Evolutionary conservation across 257 asterid species (phyloP), one percentile per base, ranked within the genome.

Genomic region (Solanum lycopersicoides): DNA sequence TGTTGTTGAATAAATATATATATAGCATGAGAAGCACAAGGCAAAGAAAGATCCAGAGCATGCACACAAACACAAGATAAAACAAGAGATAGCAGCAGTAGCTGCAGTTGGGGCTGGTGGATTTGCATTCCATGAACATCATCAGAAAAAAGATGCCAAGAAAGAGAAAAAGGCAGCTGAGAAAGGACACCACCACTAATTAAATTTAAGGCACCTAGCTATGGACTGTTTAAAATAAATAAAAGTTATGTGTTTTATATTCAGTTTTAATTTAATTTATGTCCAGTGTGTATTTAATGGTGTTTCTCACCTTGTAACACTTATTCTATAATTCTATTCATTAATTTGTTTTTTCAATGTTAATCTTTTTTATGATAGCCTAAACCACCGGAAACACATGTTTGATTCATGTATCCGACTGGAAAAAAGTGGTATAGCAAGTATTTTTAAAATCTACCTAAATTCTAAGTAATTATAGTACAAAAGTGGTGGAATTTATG

Each of bases 21-120:
- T 8, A 32, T 82, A 95, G 98, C 93, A 93, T 47, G 98, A 94
- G 94, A 95, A 92, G 91, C 95, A 94, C 41, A 90, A 95, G 92
- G 87, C 89, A 14, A 92, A 94, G 90, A 94, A 94, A 88, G 98
- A 94, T 30, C 92, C 95, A 1, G 98, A 94, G 90, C 88, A 95
- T 89, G 86, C 88, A 68, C 94, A 93, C 86, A 84, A 86, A 83
- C 98, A 95, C 90, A 90, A 92, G 83, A 88, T 90, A 83, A 92
- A 94, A 90, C 95, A 92, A 91, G 96, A 92, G 89, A 30, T 94
- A 3, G 97, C 92, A 20, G 95, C 93, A 1, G 90, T 92, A 0
- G 90, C 47, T 2, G 95, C 94, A 1, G 95, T 94, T 0, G 98
- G 97, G 6, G 86, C 93, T 0, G 95, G 98, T 60, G 98, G 96